Evolutionary conservation across 176 grass and related monocot species (phyloP), one percentile per base, ranked within the genome.

Genomic region (Dendrocalamus sinicus): DNA sequence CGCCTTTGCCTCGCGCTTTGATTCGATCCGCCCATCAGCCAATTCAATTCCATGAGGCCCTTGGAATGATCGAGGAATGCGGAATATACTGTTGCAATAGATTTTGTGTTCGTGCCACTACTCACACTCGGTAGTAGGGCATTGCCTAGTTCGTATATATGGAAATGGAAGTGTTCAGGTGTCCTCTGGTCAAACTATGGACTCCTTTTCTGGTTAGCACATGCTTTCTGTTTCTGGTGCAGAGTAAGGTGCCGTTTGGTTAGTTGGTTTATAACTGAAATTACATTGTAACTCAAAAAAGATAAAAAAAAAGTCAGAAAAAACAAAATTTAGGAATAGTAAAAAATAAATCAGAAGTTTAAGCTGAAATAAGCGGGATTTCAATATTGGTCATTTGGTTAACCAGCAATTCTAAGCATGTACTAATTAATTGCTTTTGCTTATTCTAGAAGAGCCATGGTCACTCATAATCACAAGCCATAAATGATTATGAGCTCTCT

Each of bases 131-230:
- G n/a, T 78, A 6, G n/a, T 20, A 16, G 67, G 15, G 19, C 59
- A 35, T 13, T 73, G 28, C 11, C 14, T 8, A n/a, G 26, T 32
- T 59, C 28, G 19, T 43, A 23, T 71, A 40, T 44, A 22, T 55
- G 70, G 53, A 62, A 71, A 41, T 44, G 63, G 70, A 15, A 46
- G 28, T 78, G 46, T 67, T 83, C 89, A 78, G 79, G 79, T 86
- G 84, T 39, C 39, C 88, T 78, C 7, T 20, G 32, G 88, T 90
- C 84, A 78, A 78, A 82, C 72, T 20, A 15, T 53, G 76, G 40
- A 43, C 62, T 81, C 62, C 67, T 81, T 52, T 52, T 52, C 70
- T 58, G 50, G 60, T 58, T 51, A 51, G 11, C 81, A 72, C 46
- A 57, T 15, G 4, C 64, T 71, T 65, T 55, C 23, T 13, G 15